These are phyloP conservation scores for Prunus mongolica DNA, from an alignment of 306 rosid species.

Conservation along the genomic window DNA sequence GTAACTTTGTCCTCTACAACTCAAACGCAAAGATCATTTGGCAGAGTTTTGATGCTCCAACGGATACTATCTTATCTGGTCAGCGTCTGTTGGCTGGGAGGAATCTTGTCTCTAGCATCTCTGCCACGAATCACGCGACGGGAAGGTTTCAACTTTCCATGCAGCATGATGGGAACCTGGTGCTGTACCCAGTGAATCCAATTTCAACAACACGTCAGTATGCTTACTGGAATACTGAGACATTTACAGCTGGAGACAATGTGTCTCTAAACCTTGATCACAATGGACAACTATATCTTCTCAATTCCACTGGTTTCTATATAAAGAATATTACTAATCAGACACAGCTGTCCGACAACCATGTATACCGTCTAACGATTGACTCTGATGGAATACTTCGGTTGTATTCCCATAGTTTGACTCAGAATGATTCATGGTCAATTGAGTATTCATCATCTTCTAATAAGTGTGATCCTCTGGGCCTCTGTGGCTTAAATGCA, in stretches of 20 bases:
- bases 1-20: slow-evolving; percentile 28
- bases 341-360: background rate
- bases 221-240: background rate
- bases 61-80: slow-evolving; percentile 17
- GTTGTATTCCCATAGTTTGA: background rate
- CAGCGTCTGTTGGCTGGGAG: background rate
- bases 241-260: background rate
- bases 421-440: slow-evolving; percentile 7
- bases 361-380: background rate
- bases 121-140: background rate
- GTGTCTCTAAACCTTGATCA: slow-evolving; percentile 8
- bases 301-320: background rate
- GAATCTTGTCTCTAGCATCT: slow-evolving; percentile 7
- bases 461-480: background rate
- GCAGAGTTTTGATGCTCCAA: slow-evolving; percentile 27
- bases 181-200: background rate
- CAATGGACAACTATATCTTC: slow-evolving; percentile 3
- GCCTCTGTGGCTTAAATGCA: slow-evolving; percentile 10
- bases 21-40: background rate
- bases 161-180: background rate
- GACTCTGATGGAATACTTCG: slow-evolving; percentile 6
- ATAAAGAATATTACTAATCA: background rate
- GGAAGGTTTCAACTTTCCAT: background rate
- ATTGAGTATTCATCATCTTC: background rate
- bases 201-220: background rate